Percentiles rank a stretch among this genome's conserved stretches.
phyloP scores from a whole-genome alignment of 2,329 filamentous ascomycete genomes.

The Aspergillus aculeatinus region DNA sequence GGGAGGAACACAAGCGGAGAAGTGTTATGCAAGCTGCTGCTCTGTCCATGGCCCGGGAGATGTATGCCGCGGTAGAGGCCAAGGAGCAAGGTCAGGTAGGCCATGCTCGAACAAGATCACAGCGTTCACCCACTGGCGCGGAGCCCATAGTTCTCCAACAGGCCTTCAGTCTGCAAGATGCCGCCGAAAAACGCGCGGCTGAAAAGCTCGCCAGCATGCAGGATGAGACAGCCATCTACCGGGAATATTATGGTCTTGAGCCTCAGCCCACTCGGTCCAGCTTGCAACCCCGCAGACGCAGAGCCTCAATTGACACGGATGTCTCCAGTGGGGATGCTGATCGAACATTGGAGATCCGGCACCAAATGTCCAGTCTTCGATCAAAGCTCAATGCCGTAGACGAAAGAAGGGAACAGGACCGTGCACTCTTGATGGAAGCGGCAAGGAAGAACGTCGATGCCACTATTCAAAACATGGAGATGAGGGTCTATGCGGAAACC shows the following conservation, averaged over 20 bases:
- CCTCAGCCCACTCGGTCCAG: slow-evolving; percentile 48
- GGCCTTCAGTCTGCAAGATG: slow-evolving; percentile 68
- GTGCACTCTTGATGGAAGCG: slow-evolving; percentile 70
- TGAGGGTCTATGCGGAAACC: slow-evolving; percentile 73
- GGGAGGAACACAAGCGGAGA: slow-evolving; percentile 70
- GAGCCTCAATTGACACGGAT: slow-evolving; percentile 66
- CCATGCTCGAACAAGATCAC: slow-evolving; percentile 33
- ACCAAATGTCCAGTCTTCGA: slow-evolving; percentile 77
- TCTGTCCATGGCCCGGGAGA: slow-evolving; percentile 82
- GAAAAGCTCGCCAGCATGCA: slow-evolving; percentile 80
- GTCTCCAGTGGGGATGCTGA: slow-evolving; percentile 63
- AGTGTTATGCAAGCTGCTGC: slow-evolving; percentile 78
- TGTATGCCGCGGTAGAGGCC: slow-evolving; percentile 66
- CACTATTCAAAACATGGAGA: slow-evolving; percentile 75
- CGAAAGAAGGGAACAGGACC: slow-evolving; percentile 62
- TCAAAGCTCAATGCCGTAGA: slow-evolving; percentile 55
- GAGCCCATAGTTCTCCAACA: slow-evolving; percentile 24
- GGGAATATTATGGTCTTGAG: slow-evolving; percentile 72
- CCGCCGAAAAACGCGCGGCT: slow-evolving; percentile 80
- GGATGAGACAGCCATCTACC: slow-evolving; percentile 66
- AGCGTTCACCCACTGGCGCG: slow-evolving; percentile 31
- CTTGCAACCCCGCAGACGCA: slow-evolving; percentile 58
- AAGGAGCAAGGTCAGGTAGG: slow-evolving; percentile 32
- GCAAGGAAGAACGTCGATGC: slow-evolving; percentile 85
- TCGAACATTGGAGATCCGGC: slow-evolving; percentile 69